Percentiles rank a stretch among this genome's conserved stretches.
Conservation (phyloP, 768 basidiomycete genomes). For the Leccinum imitatum region DNA sequence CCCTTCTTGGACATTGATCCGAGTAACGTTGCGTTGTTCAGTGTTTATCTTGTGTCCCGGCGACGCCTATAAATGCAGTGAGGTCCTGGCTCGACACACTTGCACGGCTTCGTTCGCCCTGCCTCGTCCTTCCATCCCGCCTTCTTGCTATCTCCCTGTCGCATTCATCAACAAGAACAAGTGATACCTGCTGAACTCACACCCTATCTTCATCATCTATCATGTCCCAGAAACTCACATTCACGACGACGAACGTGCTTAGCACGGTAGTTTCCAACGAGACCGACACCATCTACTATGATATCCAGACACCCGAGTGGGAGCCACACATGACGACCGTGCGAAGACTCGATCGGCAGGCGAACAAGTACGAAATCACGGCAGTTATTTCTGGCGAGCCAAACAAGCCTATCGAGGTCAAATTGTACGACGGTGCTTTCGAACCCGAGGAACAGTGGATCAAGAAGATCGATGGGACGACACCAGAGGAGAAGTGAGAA, state of each 20-base stretch:
- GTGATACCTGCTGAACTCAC: neutral
- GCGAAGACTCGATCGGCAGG: constrained; percentile 32
- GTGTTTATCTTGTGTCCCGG: neutral
- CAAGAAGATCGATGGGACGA: constrained; percentile 18
- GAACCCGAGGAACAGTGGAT: constrained; percentile 33
- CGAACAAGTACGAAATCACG: constrained; percentile 30
- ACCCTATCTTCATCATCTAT: neutral
- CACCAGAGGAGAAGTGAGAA: constrained; percentile 15
- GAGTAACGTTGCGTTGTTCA: neutral
- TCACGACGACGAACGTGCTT: constrained; percentile 39
- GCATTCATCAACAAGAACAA: neutral
- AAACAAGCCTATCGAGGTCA: constrained; percentile 30
- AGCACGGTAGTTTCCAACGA: constrained; percentile 40
- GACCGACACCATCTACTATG: constrained; percentile 40
- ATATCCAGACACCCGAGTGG: constrained; percentile 41
- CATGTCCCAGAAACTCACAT: constrained; percentile 33
- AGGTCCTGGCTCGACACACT: neutral
- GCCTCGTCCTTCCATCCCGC: neutral
- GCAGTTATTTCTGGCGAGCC: constrained; percentile 34
- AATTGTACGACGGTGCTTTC: constrained; percentile 29
- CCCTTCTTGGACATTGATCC: neutral
- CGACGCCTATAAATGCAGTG: neutral
- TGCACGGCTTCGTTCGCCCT: neutral
- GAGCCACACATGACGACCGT: constrained; percentile 36
- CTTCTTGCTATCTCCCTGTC: neutral